Evolutionary conservation across 2,329 filamentous ascomycete species (phyloP).

Genomic region (Dendryphion nanum): DNA sequence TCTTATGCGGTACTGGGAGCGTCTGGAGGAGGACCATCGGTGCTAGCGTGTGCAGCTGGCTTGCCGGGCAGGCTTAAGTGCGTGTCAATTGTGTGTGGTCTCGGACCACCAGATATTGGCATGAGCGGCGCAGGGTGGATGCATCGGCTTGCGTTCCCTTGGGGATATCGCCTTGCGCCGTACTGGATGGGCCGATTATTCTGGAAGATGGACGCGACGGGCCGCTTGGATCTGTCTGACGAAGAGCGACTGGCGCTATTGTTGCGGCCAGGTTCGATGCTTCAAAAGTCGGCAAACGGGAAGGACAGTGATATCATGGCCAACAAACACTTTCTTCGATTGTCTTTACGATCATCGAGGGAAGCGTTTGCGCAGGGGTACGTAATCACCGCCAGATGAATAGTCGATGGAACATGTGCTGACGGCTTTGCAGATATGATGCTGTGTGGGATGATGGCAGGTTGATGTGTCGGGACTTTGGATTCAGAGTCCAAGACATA

Average conservation of each 20-base stretch:
- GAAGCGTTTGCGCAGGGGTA: not conserved
- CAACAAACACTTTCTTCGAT: no score
- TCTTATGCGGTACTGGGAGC: constrained; percentile 9
- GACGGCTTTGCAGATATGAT: constrained; percentile 38
- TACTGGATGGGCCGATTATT: constrained; percentile 21
- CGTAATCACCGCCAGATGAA: no score
- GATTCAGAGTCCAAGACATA: constrained; percentile 38
- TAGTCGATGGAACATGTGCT: no score
- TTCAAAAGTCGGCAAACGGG: no score
- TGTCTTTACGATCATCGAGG: no score
- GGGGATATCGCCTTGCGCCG: constrained; percentile 26
- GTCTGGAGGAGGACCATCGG: constrained; percentile 34
- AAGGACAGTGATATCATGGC: no score
- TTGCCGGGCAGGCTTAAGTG: constrained; percentile 22
- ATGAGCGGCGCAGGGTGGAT: constrained; percentile 24
- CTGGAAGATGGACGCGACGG: constrained; percentile 18
- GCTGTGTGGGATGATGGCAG: constrained; percentile 34
- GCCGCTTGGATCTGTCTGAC: constrained; percentile 33
- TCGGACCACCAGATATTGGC: constrained; percentile 38
- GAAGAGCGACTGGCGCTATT: no score
- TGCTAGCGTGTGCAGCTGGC: constrained; percentile 25
- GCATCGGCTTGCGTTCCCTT: constrained; percentile 29
- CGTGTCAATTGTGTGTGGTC: constrained; percentile 26
- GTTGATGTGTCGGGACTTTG: constrained; percentile 25
- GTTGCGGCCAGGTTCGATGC: no score